Evolutionary conservation across 108 stramenopile species (phyloP), one percentile per base, ranked within the genome.

Genomic region (Skeletonema grethae): DNA sequence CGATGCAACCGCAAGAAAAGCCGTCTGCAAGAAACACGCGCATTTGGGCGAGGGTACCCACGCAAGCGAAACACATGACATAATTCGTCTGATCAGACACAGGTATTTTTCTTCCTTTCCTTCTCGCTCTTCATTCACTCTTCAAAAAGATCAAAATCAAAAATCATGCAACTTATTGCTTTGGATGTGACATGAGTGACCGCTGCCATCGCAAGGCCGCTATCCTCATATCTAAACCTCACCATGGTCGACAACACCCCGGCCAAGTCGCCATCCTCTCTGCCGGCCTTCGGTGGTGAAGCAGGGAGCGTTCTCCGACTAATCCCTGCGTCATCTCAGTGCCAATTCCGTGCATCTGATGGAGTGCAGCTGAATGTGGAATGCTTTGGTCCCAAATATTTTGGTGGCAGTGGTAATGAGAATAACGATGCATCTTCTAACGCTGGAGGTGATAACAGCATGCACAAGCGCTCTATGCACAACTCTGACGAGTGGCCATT

Each of bases 401-500:
- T 4, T 2, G 15, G 13, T 25, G 56, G 32, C 32, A 4, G 10
- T 57, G 56, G 10, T 15, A 31, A 24, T 58, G 4, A 22, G 0
- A 58, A 58, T 57, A 11, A 11, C 10, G 0, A 57, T 4, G 57
- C 18, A 58, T 58, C 57, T 4, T 5, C 28, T 4, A 57, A 25
- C 56, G 12, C 24, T 39, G 38, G 12, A 39, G 41, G 15, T n/a
- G 41, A n/a, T n/a, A n/a, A n/a, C 15, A 31, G 13, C 18, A 58
- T 32, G 28, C 57, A 31, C 15, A 28, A 31, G 29, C 57, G 57
- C n/a, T 58, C 57, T 4, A 28, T 58, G 29, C 57, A 58, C 57
- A 58, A 58, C 22, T 28, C 57, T 12, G 57, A 58, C 4, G 57
- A 58, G 32, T 58, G 57, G 57, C 57, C 57, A 2, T 31, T 58